Percentiles rank a stretch among this genome's conserved stretches.
Evolutionary conservation across 345 rosid species (phyloP).

Genomic region (Psidium guajava): DNA sequence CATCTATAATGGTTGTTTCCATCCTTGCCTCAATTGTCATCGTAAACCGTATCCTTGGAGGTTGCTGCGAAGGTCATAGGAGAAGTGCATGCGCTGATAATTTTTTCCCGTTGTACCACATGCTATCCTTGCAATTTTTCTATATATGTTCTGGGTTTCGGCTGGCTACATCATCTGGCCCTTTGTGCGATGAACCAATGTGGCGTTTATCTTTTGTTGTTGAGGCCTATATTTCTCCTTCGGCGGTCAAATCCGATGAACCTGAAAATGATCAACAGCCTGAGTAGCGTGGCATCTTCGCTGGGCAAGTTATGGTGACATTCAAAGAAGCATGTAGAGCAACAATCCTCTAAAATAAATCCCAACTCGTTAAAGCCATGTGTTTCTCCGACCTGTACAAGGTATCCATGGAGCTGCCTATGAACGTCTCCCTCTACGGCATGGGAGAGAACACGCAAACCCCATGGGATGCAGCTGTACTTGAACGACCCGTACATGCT

Average conservation of each 20-base stretch:
- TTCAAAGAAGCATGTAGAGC: conserved; percentile 82
- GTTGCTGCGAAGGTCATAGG: too few relatives aligned
- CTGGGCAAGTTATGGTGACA: conserved; percentile 80
- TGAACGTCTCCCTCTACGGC: too few relatives aligned
- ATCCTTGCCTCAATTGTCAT: too few relatives aligned
- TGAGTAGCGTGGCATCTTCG: conserved; percentile 56
- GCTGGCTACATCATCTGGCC: conserved; percentile 79
- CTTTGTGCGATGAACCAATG: conserved; percentile 82
- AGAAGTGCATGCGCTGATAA: too few relatives aligned
- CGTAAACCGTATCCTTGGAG: too few relatives aligned
- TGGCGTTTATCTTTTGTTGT: conserved; percentile 82
- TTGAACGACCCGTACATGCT: too few relatives aligned
- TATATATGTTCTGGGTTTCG: conserved; percentile 94
- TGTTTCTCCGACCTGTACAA: conserved; percentile 93
- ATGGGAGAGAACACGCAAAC: too few relatives aligned
- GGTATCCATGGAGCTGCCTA: too few relatives aligned
- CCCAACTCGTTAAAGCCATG: conserved; percentile 84
- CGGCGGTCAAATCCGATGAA: conserved; percentile 22
- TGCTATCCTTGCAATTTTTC: too few relatives aligned
- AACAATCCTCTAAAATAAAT: conserved; percentile 58
- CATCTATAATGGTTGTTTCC: too few relatives aligned
- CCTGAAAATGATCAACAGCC: conserved; percentile 30
- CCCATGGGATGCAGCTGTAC: too few relatives aligned
- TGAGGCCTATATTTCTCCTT: conserved; percentile 41
- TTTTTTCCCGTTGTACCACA: too few relatives aligned